These are phyloP conservation scores for Botrytis paeoniae DNA, from an alignment of 2,329 filamentous ascomycete genomes.

Conservation along the genomic window DNA sequence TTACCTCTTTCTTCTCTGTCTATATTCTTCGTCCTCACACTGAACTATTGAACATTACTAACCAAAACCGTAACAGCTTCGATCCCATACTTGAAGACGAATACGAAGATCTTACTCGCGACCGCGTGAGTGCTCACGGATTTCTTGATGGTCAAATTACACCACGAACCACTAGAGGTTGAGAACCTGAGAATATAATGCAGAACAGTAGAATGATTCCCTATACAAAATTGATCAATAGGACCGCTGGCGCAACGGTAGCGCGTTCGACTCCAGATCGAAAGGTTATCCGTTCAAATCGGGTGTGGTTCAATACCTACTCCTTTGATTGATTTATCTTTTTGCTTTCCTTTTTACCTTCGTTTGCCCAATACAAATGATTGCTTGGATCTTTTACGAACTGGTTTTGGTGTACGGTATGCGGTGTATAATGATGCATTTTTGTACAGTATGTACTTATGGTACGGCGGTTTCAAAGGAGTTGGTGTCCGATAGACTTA, in stretches of 20 bases:
- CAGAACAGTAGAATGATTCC: neutral
- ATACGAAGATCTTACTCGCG: conserved; percentile 21
- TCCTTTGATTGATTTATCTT: conserved; percentile 4
- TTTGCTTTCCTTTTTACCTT: neutral
- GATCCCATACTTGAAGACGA: conserved; percentile 23
- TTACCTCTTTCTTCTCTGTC: neutral
- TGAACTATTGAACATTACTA: neutral
- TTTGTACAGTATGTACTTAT: neutral
- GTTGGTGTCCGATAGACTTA: neutral
- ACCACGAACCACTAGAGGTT: conserved; percentile 6
- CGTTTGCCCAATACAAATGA: neutral
- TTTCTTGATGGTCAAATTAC: conserved; percentile 5
- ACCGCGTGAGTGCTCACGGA: conserved; percentile 4
- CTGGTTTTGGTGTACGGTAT: neutral
- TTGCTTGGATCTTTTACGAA: neutral
- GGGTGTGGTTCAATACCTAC: conserved; percentile 30
- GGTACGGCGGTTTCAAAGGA: neutral
- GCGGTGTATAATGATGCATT: neutral
- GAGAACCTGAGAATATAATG: neutral
- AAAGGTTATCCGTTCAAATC: conserved; percentile 38
- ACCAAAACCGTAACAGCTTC: conserved; percentile 17
- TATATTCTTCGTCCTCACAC: neutral
- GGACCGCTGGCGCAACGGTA: conserved; percentile 26
- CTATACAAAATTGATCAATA: neutral
- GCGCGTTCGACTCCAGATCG: conserved; percentile 35